Percentiles rank a stretch among this genome's conserved stretches.
phyloP scores from a whole-genome alignment of 371 early-diverging fungal genomes.

The Apophysomyces variabilis region DNA sequence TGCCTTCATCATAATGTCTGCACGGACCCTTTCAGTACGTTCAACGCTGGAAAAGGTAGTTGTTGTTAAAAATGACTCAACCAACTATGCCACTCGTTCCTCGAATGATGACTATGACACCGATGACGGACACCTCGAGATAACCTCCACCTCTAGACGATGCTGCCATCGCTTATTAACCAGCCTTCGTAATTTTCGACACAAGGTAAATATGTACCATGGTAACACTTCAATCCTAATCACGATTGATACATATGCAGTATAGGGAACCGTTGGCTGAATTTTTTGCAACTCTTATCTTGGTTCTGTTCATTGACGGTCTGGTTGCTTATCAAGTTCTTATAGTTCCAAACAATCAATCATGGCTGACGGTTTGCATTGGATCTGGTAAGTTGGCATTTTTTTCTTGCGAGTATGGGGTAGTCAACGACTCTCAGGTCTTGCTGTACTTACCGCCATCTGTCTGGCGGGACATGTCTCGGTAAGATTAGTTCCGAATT shows the following conservation, averaged over 20 bases:
- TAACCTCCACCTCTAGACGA: not conserved
- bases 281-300: conserved; percentile 78
- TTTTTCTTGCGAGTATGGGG: not conserved
- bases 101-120: not conserved
- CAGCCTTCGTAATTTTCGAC: not conserved
- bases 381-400: conserved; percentile 35
- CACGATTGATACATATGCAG: conserved; percentile 8
- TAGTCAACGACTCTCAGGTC: conserved; percentile 21
- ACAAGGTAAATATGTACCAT: not conserved
- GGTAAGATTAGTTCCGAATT: conserved; percentile 40
- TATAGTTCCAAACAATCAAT: conserved; percentile 25
- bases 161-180: not conserved
- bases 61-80: not conserved
- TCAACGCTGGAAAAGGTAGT: not conserved
- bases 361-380: conserved; percentile 42
- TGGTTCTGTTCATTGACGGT: conserved; percentile 72
- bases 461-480: conserved; percentile 77
- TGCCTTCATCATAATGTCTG: not conserved
- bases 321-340: conserved; percentile 63
- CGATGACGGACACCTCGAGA: not conserved
- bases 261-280: conserved; percentile 78
- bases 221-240: too few relatives aligned
- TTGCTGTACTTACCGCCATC: conserved; percentile 51
- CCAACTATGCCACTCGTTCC: not conserved
- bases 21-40: not conserved